phyloP scores from a whole-genome alignment of 257 asterid species.

The Eustoma russellianum region DNA sequence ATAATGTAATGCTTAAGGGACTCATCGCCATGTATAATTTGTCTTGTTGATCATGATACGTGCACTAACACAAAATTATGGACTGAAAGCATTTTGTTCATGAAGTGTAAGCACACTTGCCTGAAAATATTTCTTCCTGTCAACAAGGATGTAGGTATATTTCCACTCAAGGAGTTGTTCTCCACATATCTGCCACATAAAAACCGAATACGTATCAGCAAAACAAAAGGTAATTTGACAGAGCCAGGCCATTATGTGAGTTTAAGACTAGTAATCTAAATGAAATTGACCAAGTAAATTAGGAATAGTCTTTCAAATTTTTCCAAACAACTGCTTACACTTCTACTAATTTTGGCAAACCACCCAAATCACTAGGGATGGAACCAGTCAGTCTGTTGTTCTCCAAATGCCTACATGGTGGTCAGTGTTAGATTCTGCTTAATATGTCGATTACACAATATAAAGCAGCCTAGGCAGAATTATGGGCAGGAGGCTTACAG shows the following conservation, averaged over 20 bases:
- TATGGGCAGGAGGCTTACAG: conserved; percentile 40
- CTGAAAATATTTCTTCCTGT: conserved; percentile 57
- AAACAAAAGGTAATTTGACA: not conserved
- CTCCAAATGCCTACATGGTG: conserved; percentile 79
- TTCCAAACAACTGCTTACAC: conserved; percentile 38
- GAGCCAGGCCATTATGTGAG: too few relatives aligned
- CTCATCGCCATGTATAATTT: too few relatives aligned
- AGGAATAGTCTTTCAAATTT: too few relatives aligned
- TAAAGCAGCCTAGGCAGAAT: not conserved
- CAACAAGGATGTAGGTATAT: conserved; percentile 56
- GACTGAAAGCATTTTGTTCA: not conserved
- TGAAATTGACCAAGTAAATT: too few relatives aligned
- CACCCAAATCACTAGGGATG: conserved; percentile 60
- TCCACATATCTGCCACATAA: conserved; percentile 51
- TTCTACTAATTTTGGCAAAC: conserved; percentile 63
- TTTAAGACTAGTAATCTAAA: too few relatives aligned
- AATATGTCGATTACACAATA: not conserved
- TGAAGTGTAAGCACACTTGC: conserved; percentile 31
- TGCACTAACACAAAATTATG: too few relatives aligned
- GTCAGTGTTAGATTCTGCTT: not conserved
- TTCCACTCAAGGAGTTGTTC: conserved; percentile 79
- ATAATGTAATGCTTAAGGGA: too few relatives aligned
- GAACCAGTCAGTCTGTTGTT: conserved; percentile 64
- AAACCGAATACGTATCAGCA: not conserved
- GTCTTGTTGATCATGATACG: too few relatives aligned